Base-by-base conservation (phyloP, 805 yeast genomes). In the Hemisphaericaspora nanyangensis region DNA sequence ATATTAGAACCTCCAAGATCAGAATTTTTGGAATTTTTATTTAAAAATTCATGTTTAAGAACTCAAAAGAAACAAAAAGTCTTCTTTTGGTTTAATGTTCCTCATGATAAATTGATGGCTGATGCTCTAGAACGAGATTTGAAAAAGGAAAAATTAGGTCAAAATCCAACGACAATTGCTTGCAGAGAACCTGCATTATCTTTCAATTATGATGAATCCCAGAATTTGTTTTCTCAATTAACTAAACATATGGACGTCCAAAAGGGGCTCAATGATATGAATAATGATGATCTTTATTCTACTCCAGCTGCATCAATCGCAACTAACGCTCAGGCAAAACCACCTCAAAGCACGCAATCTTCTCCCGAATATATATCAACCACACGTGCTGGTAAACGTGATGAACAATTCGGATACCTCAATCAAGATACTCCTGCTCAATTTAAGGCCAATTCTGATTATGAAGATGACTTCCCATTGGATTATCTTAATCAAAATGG, bases 21-120 rank as follows among this genome's bases (percentile, higher is more conserved):
- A 0, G 81, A 80, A 26, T 89, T 91, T 56, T 69, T 91, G 43
- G 85, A 83, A 46, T 89, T 91, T 52, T 67, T 91, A 19, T 88
- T 85, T 63, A 85, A 82, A 54, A 86, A 91, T 57, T 80, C 82
- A 47, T 91, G 98, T 56, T 70, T 91, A 18, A 74, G 96, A 51
- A 91, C 99, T 0, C 97, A 91, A 54, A 91, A 91, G 73, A 91
- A 93, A 55, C 99, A 91, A 58, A 91, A 93, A 56, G 97, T 91
- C 31, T 91, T 91, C 58, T 88, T 84, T 60, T 93, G 98, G 98
- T 89, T 85, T 59, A 84, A 90, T 55, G 97, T 93, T 7, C 93
- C 93, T 17, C 98, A 91, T 61, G 96, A 90, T 55, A 80, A 84
- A 55, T 68, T 91, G 31, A 90, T 93, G 74, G 80, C 88, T 2